Base-by-base conservation (phyloP, 1,139 yeast species). In the Saccharomyces hybrid region DNA sequence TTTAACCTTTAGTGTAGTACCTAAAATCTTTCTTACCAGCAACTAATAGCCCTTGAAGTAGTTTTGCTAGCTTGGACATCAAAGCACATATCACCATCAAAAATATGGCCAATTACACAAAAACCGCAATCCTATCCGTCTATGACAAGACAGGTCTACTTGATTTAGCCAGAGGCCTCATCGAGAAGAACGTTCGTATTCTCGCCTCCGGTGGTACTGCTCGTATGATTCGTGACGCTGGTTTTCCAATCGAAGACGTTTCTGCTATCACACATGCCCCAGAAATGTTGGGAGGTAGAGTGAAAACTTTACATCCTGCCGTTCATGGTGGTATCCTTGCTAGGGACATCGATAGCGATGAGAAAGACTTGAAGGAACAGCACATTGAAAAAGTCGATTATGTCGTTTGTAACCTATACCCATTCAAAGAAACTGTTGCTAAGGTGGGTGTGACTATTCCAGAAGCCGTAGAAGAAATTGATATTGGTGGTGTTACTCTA, bases 151-250 rank as follows among this genome's bases (percentile, higher is more conserved):
- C 99, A 52, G 99, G 99, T 52, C 79, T 93, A 63, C 77, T 93
- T 66, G 99, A 93, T 74, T 81, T 93, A 61, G 98, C 98, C 64
- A 93, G 93, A 76, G 98, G 99, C 51, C 81, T 93, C 59, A 85
- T 81, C 61, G 86, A 86, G 66, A 87, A 90, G 73, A 82, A 89
- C 62, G 97, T 93, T 62, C 83, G 97, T 66, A 84, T 93, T 61
- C 80, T 93, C 58, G 99, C 98, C 51, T 89, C 97, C 47, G 99
- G 99, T 58, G 99, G 99, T 69, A 93, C 99, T 57, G 95, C 99
- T 56, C 83, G 81, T 69, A 79, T 93, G 78, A 85, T 93, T 57
- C 86, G 97, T 71, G 99, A 91, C 72, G 96, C 97, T 54, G 99
- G 98, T 13, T 93, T 93, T 82, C 95, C 96, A 52, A 98, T 93